These are phyloP conservation scores for Evansstolkia leycettana DNA, from an alignment of 495 filamentous ascomycete species.

Conservation along the genomic window DNA sequence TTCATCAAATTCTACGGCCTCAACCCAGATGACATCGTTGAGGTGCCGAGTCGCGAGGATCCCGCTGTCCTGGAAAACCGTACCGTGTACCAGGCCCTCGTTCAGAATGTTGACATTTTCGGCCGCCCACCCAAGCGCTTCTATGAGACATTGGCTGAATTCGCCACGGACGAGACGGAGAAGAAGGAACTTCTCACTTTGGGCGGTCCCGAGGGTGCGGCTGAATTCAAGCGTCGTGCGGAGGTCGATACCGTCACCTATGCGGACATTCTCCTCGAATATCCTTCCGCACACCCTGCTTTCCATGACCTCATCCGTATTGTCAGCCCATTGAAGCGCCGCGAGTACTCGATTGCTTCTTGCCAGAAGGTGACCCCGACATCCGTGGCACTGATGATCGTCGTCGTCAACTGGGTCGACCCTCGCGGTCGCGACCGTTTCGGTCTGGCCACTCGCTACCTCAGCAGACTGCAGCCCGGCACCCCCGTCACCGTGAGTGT, in stretches of 20 bases:
- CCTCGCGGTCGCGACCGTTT: slow-evolving; percentile 77
- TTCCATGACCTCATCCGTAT: slow-evolving; percentile 89
- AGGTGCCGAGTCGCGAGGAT: slow-evolving; percentile 82
- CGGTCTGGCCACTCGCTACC: slow-evolving; percentile 84
- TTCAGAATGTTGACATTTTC: slow-evolving; percentile 95
- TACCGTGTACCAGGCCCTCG: slow-evolving; percentile 83
- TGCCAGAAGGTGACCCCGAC: slow-evolving; percentile 84
- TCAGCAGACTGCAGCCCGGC: slow-evolving; percentile 61
- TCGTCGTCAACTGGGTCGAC: slow-evolving; percentile 93
- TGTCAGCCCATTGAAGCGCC: slow-evolving; percentile 81
- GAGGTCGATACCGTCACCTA: slow-evolving; percentile 92
- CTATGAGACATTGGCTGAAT: slow-evolving; percentile 85
- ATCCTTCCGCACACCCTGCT: slow-evolving; percentile 72
- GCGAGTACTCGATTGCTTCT: slow-evolving; percentile 96
- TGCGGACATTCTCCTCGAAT: slow-evolving; percentile 80
- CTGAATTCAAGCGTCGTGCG: slow-evolving; percentile 85
- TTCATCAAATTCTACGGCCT: slow-evolving; percentile 88
- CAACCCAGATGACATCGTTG: slow-evolving; percentile 68
- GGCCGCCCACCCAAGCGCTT: slow-evolving; percentile 94
- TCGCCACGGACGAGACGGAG: slow-evolving; percentile 71
- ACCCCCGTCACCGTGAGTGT: slow-evolving; percentile 76
- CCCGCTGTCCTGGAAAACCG: slow-evolving; percentile 66
- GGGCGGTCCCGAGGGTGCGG: slow-evolving; percentile 71
- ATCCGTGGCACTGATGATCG: slow-evolving; percentile 86
- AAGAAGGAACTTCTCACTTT: slow-evolving; percentile 67